phyloP scores from a whole-genome alignment of 1,284 basidiomycete genomes.

The Apiotrichum domesticum region DNA sequence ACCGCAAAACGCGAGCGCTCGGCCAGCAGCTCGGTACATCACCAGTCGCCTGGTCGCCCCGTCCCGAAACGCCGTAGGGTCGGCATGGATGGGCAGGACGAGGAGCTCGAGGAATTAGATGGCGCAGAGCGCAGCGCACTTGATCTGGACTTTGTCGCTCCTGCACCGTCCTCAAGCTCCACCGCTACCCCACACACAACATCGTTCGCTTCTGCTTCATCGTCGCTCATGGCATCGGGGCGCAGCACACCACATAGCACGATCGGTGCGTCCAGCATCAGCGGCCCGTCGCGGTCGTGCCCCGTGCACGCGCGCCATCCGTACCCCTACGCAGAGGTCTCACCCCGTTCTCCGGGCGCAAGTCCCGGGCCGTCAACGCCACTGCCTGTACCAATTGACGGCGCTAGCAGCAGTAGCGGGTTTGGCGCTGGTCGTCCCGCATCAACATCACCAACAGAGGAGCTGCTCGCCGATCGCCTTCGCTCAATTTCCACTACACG shows the following conservation, averaged over 20 bases:
- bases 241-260: background rate
- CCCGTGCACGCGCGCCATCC: background rate
- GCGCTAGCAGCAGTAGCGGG: background rate
- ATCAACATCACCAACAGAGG: slow-evolving; percentile 21
- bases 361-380: background rate
- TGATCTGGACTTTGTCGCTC: background rate
- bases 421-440: background rate
- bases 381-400: background rate
- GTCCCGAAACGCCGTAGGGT: slow-evolving; percentile 11
- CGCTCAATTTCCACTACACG: slow-evolving; percentile 28
- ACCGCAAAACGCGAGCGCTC: slow-evolving; percentile 14
- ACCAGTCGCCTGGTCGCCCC: background rate
- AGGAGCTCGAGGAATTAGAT: slow-evolving; percentile 1
- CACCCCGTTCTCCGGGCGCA: background rate
- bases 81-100: background rate
- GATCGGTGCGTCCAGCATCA: background rate
- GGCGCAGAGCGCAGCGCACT: background rate
- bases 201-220: background rate
- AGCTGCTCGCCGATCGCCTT: slow-evolving; percentile 27
- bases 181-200: background rate
- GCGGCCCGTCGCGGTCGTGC: background rate
- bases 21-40: slow-evolving; percentile 7
- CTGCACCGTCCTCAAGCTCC: background rate
- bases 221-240: background rate
- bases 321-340: background rate